phyloP scores from a whole-genome alignment of 2,329 filamentous ascomycete genomes.

The Scedosporium apiospermum region DNA sequence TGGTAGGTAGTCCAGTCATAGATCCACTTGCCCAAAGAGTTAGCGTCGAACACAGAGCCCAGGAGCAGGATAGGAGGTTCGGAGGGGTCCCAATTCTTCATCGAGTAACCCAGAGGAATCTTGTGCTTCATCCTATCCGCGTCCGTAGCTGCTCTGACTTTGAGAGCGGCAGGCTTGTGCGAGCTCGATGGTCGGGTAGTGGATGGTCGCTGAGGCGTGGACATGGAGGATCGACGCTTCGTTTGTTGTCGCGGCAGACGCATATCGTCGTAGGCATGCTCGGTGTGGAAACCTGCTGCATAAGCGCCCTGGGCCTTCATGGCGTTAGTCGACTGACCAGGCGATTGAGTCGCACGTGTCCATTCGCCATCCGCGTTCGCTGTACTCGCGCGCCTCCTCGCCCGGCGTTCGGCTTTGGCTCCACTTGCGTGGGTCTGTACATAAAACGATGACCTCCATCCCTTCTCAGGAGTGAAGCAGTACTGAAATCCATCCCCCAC shows the following conservation, averaged over 20 bases:
- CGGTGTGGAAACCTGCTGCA: neutral
- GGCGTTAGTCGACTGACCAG: neutral
- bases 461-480: neutral
- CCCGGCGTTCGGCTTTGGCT: neutral
- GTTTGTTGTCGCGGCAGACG: neutral
- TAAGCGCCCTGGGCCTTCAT: neutral
- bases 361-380: neutral
- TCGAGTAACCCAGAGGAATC: constrained; percentile 83
- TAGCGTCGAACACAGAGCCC: constrained; percentile 93
- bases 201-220: constrained; percentile 40
- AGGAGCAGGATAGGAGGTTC: constrained; percentile 91
- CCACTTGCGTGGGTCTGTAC: neutral
- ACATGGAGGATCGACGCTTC: constrained; percentile 35
- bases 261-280: neutral
- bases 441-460: neutral
- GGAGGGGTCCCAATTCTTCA: constrained; percentile 96
- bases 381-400: neutral
- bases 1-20: constrained; percentile 98
- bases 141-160: constrained; percentile 41
- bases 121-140: constrained; percentile 53
- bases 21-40: constrained; percentile 97
- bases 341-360: neutral
- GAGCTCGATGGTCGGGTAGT: constrained; percentile 39
- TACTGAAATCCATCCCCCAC: neutral
- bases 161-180: constrained; percentile 22